Evolutionary conservation across 2,329 filamentous ascomycete genomes (phyloP), one percentile per base, ranked within the genome.

Genomic region (Trichoderma gracile): DNA sequence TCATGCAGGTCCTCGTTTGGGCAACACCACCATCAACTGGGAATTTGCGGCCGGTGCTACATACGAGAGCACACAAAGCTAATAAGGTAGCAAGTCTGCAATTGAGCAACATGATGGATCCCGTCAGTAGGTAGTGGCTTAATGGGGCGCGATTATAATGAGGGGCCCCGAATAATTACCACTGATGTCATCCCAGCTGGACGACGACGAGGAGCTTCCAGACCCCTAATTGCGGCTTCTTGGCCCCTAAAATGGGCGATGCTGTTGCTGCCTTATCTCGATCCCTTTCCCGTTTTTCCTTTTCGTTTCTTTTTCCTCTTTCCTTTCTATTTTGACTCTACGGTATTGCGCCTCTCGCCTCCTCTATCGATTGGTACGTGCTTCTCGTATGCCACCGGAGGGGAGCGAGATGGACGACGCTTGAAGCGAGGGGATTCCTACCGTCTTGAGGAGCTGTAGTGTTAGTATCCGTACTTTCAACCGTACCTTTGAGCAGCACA

Each of bases 131-230:
- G 21, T n/a, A 17, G 54, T 17, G 14, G 23, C 54, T 23, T 19
- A 42, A 52, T 61, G 57, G 58, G 47, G 49, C 57, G 58, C 47
- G 25, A 46, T 14, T 53, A 38, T 53, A 38, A 38, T 38, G 40
- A 46, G 49, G 57, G 58, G 40, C 49, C 49, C 59, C 55, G 23
- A 40, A 65, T 59, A 52, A 65, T 67, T 65, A 54, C 63, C 33
- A 43, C 47, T 62, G 62, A 67, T 67, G 65, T 67, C 63, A 67
- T 67, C 43, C 63, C 53, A 43, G 14, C 25, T 23, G 10, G 70
- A 10, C 66, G 70, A 49, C 30, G 30, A 55, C 17, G 30, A n/a
- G 4, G 33, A 33, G 27, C 49, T 52, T 15, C 27, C 49, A 33
- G 49, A 52, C 59, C 59, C 59, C 59, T 62, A 62, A 62, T 52